Evolutionary conservation across 257 asterid genomes (phyloP).

Genomic region (Anisodus acutangulus): DNA sequence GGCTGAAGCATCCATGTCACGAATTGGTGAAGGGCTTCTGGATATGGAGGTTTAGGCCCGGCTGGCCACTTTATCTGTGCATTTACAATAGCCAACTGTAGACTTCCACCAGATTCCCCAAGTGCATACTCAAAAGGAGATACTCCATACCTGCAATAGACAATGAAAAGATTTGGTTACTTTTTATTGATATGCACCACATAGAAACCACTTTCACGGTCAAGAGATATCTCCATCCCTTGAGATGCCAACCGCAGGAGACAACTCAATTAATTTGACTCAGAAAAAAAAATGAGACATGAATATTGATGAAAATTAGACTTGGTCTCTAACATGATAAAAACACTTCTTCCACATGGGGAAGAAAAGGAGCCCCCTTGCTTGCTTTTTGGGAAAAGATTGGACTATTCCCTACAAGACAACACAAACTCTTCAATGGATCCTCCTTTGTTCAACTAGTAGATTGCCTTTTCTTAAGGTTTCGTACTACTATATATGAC

Average conservation of each 20-base stretch:
- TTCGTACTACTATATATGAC: not conserved
- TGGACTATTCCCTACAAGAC: no score
- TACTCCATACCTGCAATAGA: constrained; percentile 74
- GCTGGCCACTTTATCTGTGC: constrained; percentile 94
- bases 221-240: not conserved
- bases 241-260: not conserved
- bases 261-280: constrained; percentile 2
- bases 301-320: not conserved
- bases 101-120: constrained; percentile 97
- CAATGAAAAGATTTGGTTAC: constrained; percentile 15
- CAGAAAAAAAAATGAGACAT: not conserved
- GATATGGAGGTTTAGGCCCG: constrained; percentile 84
- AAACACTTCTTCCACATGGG: not conserved
- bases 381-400: no score
- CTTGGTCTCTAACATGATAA: not conserved
- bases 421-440: no score
- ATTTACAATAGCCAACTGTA: constrained; percentile 89
- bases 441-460: no score
- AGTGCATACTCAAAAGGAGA: constrained; percentile 96
- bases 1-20: constrained; percentile 99
- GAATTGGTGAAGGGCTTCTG: constrained; percentile 92
- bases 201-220: not conserved
- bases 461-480: no score
- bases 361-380: no score
- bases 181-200: constrained; percentile 11